phyloP scores from a whole-genome alignment of 2,329 filamentous ascomycete genomes.

The Aspergillus neoniger region DNA sequence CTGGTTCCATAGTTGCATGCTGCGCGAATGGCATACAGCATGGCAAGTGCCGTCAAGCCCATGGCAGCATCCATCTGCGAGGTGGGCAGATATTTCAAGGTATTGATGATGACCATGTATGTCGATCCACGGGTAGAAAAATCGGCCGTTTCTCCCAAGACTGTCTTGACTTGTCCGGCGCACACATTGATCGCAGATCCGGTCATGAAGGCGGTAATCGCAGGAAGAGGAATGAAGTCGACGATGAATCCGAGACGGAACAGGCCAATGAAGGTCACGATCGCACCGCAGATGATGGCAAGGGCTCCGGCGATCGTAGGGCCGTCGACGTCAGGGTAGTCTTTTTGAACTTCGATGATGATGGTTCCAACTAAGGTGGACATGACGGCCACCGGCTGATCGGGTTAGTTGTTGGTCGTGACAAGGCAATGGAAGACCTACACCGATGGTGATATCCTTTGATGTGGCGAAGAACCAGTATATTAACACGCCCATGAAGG shows the following conservation, averaged over 20 bases:
- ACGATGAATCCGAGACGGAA: conserved; percentile 85
- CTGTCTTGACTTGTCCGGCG: conserved; percentile 74
- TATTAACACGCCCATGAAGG: conserved; percentile 89
- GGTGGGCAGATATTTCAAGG: conserved; percentile 68
- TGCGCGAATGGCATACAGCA: conserved; percentile 75
- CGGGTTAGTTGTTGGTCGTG: conserved; percentile 3
- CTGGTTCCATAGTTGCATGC: conserved; percentile 66
- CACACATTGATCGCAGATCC: conserved; percentile 89
- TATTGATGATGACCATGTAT: conserved; percentile 82
- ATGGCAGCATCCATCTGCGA: conserved; percentile 79
- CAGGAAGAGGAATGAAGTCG: conserved; percentile 85
- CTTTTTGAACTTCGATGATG: conserved; percentile 62
- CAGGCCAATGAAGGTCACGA: conserved; percentile 77
- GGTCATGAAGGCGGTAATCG: conserved; percentile 95
- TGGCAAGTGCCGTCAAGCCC: conserved; percentile 75
- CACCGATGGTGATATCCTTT: conserved; percentile 96
- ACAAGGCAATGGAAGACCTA: conserved; percentile 48
- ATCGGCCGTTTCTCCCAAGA: conserved; percentile 70
- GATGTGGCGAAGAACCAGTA: conserved; percentile 99
- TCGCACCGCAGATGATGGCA: conserved; percentile 72
- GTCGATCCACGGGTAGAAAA: conserved; percentile 76
- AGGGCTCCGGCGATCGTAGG: conserved; percentile 76
- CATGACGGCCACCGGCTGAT: conserved; percentile 87
- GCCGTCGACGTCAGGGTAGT: conserved; percentile 56
- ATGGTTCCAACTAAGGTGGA: conserved; percentile 87